Evolutionary conservation across 2,329 filamentous ascomycete species (phyloP), one percentile per base, ranked within the genome.

Genomic region (Neofusicoccum sp.): DNA sequence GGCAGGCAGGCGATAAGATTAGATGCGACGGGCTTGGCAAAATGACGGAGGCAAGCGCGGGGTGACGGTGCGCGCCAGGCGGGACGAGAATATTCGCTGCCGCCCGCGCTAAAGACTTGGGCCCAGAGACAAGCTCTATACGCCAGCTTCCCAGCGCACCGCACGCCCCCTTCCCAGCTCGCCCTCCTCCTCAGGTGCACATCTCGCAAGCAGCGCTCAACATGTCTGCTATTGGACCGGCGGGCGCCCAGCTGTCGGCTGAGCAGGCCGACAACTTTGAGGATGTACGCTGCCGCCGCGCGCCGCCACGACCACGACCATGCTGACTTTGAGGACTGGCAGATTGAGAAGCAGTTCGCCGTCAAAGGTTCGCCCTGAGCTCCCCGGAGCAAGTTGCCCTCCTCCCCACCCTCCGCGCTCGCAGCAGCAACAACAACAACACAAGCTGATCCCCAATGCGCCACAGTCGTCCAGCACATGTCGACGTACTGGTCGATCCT

Each of bases 281-380:
- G 75, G 86, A 89, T 77, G 85, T 86, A 76, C 67, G 88, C 75
- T n/a, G 44, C 28, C 36, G 54, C 57, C n/a, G 58, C 43, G 58
- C 24, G 31, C 20, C 24, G 20, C 60, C 56, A 33, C 8, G 34
- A 61, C 30, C 56, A 51, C 26, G 30, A 62, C 61, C 47, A 5
- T 4, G 26, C 36, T 40, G 36, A 40, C 14, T 3, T 16, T 4
- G n/a, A 40, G 12, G 12, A 7, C 51, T 5, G 30, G 43, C 66
- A 96, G 90, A 97, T 99, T 75, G 95, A 99, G 84, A 96, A 97
- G 84, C 95, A 98, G 77, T 99, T 99, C 71, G 95, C 95, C 31
- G 95, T 99, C 70, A 98, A 98, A 82, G 89, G 90, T 91, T 70
- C 47, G 72, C 58, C 49, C 49, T 16, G 16, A n/a, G n/a, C 24